Conservation (phyloP, 2,329 filamentous ascomycete species). For the Alternaria atra region DNA sequence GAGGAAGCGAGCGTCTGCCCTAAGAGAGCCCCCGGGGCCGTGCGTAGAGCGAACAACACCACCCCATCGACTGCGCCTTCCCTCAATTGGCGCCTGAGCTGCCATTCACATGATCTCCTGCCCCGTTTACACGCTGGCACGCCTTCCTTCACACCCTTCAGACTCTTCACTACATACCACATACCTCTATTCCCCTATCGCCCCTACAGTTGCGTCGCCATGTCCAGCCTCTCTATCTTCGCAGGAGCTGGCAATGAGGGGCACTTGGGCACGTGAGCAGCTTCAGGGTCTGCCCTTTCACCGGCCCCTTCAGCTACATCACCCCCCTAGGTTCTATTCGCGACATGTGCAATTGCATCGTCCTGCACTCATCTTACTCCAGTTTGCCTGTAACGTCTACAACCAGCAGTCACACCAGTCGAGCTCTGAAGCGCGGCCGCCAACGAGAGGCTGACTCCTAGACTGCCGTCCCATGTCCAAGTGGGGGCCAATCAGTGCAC, state of each 20-base stretch:
- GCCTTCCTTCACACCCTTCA: not conserved
- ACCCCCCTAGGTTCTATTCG: conserved; percentile 2
- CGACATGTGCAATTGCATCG: conserved; percentile 11
- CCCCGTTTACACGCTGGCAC: conserved; percentile 17
- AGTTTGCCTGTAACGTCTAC: conserved; percentile 9
- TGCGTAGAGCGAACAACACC: conserved; percentile 30
- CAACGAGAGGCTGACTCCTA: conserved; percentile 23
- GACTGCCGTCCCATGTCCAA: conserved; percentile 15
- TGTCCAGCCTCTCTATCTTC: not conserved
- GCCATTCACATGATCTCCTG: conserved; percentile 28
- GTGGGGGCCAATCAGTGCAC: conserved; percentile 40
- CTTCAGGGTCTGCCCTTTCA: conserved; percentile 8
- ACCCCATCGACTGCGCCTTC: conserved; percentile 33
- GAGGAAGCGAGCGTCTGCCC: conserved; percentile 43
- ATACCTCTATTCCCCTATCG: not conserved
- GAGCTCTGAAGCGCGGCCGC: conserved; percentile 33
- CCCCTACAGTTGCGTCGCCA: not conserved
- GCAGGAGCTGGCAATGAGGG: conserved; percentile 18
- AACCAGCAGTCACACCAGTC: conserved; percentile 35
- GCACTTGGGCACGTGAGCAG: conserved; percentile 27
- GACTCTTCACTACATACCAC: not conserved
- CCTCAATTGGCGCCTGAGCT: conserved; percentile 26
- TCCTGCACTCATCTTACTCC: conserved; percentile 5
- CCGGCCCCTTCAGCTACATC: not conserved
- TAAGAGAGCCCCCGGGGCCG: conserved; percentile 19